Base-by-base conservation (phyloP, 225 moss, liverwort and hornwort species). In the Asterella californica region DNA sequence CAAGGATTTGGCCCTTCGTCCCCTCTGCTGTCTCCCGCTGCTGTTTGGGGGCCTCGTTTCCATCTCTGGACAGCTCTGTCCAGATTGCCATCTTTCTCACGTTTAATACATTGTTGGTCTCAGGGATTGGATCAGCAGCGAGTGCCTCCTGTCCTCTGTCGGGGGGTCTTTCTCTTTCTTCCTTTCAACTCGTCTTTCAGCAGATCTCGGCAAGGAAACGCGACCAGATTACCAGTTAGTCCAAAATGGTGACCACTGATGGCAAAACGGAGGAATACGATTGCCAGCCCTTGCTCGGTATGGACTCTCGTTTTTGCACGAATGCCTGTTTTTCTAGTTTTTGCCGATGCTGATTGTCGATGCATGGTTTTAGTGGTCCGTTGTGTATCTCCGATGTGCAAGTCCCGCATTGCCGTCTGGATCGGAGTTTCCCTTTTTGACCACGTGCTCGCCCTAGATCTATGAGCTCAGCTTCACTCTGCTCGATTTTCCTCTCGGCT, bases 271-370 rank as follows among this genome's bases (percentile, higher is more conserved):
- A 85, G 88, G 88, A 85, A n/a, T 85, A 88, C 57, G 81, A 85
- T 33, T 88, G 85, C 83, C 85, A 85, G 80, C 88, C 88, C 33
- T 36, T 88, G 70, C 85, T 88, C 52, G 87, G 87, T 87, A 79
- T 36, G 72, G 49, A 15, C 4, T 34, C 38, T n/a, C 36, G 2
- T 6, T 54, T 38, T 10, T 0, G 9, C 37, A 3, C 68, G 14
- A 32, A 6, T 72, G 0, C 29, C 47, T 72, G 10, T 10, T 29
- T 70, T 47, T 47, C 48, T 72, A 9, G 27, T 29, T 27, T 22
- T 72, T 49, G 14, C 29, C n/a, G 19, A 8, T 34, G 33, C 29
- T 36, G 36, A 37, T 71, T 19, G 4, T 47, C 48, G 2, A 45
- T 70, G 45, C 33, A 25, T 25, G 22, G 19, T 30, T 70, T 15